Conservation (phyloP, 2,329 filamentous ascomycete species). For the Blastomyces percursus region DNA sequence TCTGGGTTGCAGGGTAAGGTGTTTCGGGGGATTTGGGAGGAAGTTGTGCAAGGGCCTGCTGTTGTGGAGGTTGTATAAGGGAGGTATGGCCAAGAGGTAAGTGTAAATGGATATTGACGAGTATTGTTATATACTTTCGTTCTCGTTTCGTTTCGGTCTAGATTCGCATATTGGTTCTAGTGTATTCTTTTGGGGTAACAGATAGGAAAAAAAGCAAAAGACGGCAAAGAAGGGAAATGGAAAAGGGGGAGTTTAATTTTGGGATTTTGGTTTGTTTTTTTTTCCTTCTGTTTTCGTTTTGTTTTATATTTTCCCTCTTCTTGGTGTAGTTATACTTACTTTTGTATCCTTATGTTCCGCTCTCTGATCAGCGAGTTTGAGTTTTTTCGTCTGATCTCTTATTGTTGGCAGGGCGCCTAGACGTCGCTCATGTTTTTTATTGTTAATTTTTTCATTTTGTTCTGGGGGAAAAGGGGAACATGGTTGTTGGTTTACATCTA, state of each 20-base stretch:
- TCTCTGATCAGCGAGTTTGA: too few relatives aligned
- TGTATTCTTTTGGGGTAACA: background rate
- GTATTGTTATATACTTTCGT: background rate
- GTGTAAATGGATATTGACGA: background rate
- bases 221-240: background rate
- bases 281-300: background rate
- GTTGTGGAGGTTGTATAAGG: conserved; percentile 6
- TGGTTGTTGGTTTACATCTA: too few relatives aligned
- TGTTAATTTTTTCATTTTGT: conserved; percentile 7
- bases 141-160: background rate
- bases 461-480: background rate
- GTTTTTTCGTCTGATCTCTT: too few relatives aligned
- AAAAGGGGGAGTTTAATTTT: background rate
- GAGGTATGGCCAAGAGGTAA: background rate
- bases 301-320: conserved; percentile 11
- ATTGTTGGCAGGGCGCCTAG: too few relatives aligned
- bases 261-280: too few relatives aligned
- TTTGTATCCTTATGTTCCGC: too few relatives aligned
- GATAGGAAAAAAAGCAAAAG: background rate
- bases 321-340: too few relatives aligned
- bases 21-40: conserved; percentile 25
- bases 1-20: conserved; percentile 15
- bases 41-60: conserved; percentile 16
- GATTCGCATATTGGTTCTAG: background rate
- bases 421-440: too few relatives aligned